Conservation (phyloP, 2,329 filamentous ascomycete species). For the Metarhizium anisopliae region DNA sequence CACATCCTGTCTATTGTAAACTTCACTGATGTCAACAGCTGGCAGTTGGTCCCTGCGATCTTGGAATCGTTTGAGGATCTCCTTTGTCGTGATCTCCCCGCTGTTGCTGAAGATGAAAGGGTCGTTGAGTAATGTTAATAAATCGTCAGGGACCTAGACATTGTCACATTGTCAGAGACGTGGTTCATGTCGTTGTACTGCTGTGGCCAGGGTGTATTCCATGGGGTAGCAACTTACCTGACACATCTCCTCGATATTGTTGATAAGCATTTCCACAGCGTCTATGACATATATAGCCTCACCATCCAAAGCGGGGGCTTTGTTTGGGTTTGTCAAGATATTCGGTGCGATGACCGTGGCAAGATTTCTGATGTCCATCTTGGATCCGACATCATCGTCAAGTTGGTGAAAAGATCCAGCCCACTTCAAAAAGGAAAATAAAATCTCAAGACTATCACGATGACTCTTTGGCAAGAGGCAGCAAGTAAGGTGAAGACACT, state of each 20-base stretch:
- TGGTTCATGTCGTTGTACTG: not conserved
- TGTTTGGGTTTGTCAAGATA: constrained; percentile 67
- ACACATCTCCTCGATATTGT: constrained; percentile 93
- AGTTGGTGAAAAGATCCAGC: constrained; percentile 94
- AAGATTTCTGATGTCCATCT: constrained; percentile 98
- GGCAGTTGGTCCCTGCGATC: constrained; percentile 58
- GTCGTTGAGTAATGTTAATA: constrained; percentile 79
- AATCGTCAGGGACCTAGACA: constrained; percentile 78
- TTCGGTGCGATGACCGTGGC: constrained; percentile 97
- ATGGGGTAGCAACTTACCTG: constrained; percentile 55
- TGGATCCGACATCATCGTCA: constrained; percentile 92
- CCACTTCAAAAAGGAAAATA: constrained; percentile 97
- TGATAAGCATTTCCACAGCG: constrained; percentile 83
- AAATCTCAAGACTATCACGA: constrained; percentile 85
- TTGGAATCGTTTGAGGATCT: constrained; percentile 89
- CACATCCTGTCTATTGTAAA: constrained; percentile 50
- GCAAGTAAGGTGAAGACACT: constrained; percentile 82
- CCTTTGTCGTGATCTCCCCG: constrained; percentile 89
- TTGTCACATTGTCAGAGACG: not conserved
- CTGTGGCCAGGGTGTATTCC: not conserved
- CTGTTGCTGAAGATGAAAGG: constrained; percentile 70
- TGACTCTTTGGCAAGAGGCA: constrained; percentile 89
- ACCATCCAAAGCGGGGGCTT: constrained; percentile 61
- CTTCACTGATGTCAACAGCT: constrained; percentile 49
- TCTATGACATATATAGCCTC: constrained; percentile 92